A percentile compares a stretch with the other conserved stretches of the same genome.
Evolutionary conservation across 2,329 filamentous ascomycete species (phyloP).

Genomic region (Arthrobotrys conoides): DNA sequence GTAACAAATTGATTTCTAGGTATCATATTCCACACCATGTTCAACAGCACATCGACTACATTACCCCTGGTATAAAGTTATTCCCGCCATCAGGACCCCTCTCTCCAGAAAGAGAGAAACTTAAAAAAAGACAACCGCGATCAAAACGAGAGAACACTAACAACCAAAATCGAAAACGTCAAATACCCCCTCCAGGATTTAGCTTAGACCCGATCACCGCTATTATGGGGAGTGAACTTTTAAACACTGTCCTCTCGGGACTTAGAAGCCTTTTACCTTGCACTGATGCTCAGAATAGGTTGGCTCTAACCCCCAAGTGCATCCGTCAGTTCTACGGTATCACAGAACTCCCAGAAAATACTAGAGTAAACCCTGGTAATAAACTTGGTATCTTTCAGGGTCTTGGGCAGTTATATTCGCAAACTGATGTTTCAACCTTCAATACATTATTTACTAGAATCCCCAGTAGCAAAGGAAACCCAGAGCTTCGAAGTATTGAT

Average conservation of each 20-base stretch:
- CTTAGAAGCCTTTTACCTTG: background rate
- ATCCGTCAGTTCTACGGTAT: conserved; percentile 67
- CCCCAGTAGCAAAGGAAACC: conserved; percentile 66
- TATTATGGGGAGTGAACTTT: background rate
- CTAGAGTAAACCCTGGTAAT: conserved; percentile 66
- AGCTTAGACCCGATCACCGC: background rate
- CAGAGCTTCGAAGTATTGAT: conserved; percentile 66
- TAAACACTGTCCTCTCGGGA: background rate
- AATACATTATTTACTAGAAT: conserved; percentile 66
- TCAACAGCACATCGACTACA: conserved; percentile 72
- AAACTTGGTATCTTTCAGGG: conserved; percentile 69
- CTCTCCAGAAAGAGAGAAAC: conserved; percentile 12
- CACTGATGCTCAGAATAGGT: conserved; percentile 34
- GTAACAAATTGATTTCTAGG: conserved; percentile 62
- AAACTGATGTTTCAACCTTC: conserved; percentile 67
- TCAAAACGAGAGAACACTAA: too few species aligned
- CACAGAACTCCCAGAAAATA: conserved; percentile 63
- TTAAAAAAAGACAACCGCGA: conserved; percentile 1
- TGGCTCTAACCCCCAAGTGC: conserved; percentile 64
- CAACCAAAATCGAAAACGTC: background rate
- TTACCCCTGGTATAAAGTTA: conserved; percentile 73
- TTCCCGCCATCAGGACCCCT: conserved; percentile 60
- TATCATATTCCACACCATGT: conserved; percentile 71
- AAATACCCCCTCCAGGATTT: conserved; percentile 8
- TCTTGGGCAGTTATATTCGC: conserved; percentile 67